Evolutionary conservation across 2,329 filamentous ascomycete genomes (phyloP), one percentile per base, ranked within the genome.

Genomic region (Tolypocladium paradoxum): DNA sequence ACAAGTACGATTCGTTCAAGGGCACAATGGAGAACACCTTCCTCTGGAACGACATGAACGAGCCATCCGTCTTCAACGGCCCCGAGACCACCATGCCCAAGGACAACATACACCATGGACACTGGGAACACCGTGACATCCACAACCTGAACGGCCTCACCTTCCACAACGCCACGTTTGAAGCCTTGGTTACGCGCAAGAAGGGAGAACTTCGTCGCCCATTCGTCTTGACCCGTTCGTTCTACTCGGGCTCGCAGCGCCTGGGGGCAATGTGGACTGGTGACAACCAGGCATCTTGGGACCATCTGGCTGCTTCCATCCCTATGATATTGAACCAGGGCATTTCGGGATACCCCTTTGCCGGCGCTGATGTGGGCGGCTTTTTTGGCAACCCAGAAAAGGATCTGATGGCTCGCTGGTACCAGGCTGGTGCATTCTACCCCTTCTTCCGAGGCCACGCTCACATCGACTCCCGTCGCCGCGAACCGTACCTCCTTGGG

Each of bases 41-140:
- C 70, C 83, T 99, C 62, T 99, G 93, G 93, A 99, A 99, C 68
- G 93, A 99, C 68, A 99, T 99, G 93, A 97, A 96, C 66, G 93
- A 99, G 73, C 93, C 93, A 0, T 97, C 93, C 0, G 93, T 99
- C 2, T 99, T 99, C 76, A 97, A 97, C 67, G 93, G 93, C 0
- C 93, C 93, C 0, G 93, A 99, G 70, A 95, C 90, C 3, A 97
- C 92, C 6, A 97, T 97, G 91, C 93, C 93, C 56, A 96, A 96
- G 72, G 93, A 99, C 74, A 99, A 99, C 67, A 71, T 99, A 33
- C 93, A 99, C 67, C 74, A 87, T 64, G 91, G 82, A 51, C 82
- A 87, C 64, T 99, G 93, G 93, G 93, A 99, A 70, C 93, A 99
- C 68, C 88, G 93, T 57, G 93, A 99, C 66, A 74, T 99, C 6